Evolutionary conservation across 2,329 filamentous ascomycete genomes (phyloP).

Genomic region (Zasmidium citrigriseum): DNA sequence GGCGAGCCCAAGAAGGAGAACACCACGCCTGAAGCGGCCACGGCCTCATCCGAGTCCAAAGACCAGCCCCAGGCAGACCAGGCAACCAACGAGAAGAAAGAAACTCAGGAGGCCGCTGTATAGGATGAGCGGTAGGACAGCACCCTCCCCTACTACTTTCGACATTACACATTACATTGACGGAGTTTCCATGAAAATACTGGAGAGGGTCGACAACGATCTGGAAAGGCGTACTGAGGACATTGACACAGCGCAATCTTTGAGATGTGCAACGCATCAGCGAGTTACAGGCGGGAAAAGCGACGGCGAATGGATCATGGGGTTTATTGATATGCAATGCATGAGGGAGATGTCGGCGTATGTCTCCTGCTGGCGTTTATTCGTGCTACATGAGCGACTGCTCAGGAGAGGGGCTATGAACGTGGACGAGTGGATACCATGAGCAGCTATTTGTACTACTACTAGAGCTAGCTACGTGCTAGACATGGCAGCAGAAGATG

Average conservation of each 20-base stretch:
- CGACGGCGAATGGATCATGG: neutral
- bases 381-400: neutral
- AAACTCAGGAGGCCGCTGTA: neutral
- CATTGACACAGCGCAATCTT: neutral
- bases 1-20: constrained; percentile 49
- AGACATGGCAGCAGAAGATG: constrained; percentile 4
- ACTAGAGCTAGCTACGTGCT: constrained; percentile 5
- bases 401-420: constrained; percentile 5
- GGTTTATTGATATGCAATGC: neutral
- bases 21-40: constrained; percentile 72
- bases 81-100: neutral
- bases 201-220: constrained; percentile 5
- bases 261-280: constrained; percentile 4
- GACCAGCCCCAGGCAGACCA: neutral
- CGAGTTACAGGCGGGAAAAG: constrained; percentile 4
- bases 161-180: constrained; percentile 1
- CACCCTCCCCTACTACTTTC: neutral
- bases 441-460: constrained; percentile 9
- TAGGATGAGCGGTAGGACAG: constrained; percentile 1
- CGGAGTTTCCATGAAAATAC: constrained; percentile 1
- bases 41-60: constrained; percentile 54
- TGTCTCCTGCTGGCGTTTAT: constrained; percentile 4
- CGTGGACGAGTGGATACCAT: constrained; percentile 1
- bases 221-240: constrained; percentile 9
- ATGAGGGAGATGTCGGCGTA: constrained; percentile 7